Conservation (phyloP, 345 rosid species). For the Arabidopsis suecica region DNA sequence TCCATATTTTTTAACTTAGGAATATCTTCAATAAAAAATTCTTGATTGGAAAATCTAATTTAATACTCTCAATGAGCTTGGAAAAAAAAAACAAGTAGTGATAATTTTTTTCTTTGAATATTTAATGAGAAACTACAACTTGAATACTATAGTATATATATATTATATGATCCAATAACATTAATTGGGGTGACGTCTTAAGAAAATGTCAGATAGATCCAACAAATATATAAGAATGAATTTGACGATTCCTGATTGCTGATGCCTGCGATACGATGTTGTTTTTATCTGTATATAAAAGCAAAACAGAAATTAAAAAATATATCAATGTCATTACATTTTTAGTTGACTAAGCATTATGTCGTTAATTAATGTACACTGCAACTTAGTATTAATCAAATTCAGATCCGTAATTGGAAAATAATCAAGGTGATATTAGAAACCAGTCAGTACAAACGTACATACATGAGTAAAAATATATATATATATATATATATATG, state of each 20-base stretch:
- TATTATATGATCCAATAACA: constrained; percentile 14
- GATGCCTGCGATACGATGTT: constrained; percentile 42
- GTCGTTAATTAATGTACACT: constrained; percentile 3
- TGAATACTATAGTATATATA: not conserved
- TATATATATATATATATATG: not conserved
- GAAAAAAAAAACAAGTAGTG: too few species aligned
- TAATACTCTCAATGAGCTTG: not conserved
- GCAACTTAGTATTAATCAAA: not conserved
- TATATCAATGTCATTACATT: not conserved
- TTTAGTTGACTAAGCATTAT: constrained; percentile 10
- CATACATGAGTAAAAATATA: not conserved
- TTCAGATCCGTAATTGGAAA: constrained; percentile 5
- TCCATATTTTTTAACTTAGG: not conserved
- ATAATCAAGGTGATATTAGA: constrained; percentile 9
- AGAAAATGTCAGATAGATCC: constrained; percentile 31
- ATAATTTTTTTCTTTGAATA: too few species aligned
- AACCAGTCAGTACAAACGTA: not conserved
- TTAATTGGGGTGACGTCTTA: constrained; percentile 16
- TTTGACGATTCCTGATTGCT: constrained; percentile 35
- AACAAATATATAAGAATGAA: constrained; percentile 13
- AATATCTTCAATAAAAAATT: not conserved
- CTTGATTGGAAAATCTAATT: not conserved
- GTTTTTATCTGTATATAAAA: constrained; percentile 9
- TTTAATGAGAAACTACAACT: not conserved
- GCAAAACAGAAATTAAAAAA: not conserved